Evolutionary conservation across 2,329 filamentous ascomycete genomes (phyloP).

Genomic region (Colletotrichum sp.): DNA sequence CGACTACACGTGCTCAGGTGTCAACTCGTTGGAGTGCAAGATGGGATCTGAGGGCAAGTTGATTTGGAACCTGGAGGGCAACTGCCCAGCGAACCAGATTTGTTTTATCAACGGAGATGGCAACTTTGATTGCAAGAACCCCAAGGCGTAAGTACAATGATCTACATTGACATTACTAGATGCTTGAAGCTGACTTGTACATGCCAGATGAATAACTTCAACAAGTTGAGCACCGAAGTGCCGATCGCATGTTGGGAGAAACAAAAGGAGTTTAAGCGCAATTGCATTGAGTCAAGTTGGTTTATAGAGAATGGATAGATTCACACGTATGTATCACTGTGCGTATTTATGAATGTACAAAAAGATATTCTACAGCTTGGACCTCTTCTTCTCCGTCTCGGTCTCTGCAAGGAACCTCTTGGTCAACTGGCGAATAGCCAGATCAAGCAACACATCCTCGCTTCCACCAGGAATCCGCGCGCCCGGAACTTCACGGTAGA

Average conservation of each 20-base stretch:
- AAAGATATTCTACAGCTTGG: not conserved
- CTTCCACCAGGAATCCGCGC: slow-evolving; percentile 25
- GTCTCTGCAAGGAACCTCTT: slow-evolving; percentile 21
- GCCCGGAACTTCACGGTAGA: slow-evolving; percentile 33
- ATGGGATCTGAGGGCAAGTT: not conserved
- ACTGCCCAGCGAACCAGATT: not conserved
- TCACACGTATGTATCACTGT: not conserved
- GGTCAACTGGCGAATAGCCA: slow-evolving; percentile 26
- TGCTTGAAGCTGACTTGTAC: not conserved
- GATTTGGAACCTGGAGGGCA: not conserved
- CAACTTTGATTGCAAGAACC: not conserved
- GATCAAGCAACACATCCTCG: slow-evolving; percentile 27
- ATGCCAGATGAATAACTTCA: not conserved
- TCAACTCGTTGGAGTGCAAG: not conserved
- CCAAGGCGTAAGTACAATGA: not conserved
- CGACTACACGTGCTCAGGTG: not conserved
- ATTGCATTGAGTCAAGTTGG: not conserved
- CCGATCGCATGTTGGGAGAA: not conserved
- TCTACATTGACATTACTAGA: not conserved
- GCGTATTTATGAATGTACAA: not conserved
- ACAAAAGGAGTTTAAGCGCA: not conserved
- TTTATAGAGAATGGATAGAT: not conserved
- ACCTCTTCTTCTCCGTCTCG: not conserved
- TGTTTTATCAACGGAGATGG: not conserved
- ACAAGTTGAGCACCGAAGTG: not conserved